Evolutionary conservation across 495 filamentous ascomycete genomes (phyloP).

Genomic region (Podospora sp.): DNA sequence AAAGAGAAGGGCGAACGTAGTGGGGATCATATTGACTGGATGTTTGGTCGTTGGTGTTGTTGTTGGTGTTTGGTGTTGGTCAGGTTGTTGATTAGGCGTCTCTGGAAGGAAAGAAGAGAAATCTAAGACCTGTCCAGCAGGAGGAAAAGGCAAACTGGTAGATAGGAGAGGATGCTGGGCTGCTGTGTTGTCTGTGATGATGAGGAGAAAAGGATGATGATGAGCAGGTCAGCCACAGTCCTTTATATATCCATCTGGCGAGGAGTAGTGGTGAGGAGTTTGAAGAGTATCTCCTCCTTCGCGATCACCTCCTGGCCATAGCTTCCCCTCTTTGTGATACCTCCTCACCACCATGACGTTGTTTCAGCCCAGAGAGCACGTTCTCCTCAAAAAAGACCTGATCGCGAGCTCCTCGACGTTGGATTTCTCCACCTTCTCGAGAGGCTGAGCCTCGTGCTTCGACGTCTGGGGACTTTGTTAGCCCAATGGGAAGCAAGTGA

Average conservation of each 20-base stretch:
- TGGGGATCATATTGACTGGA: constrained; percentile 26
- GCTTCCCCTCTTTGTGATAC: background rate
- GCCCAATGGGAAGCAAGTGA: background rate
- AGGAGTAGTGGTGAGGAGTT: background rate
- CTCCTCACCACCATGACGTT: background rate
- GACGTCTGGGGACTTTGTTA: background rate
- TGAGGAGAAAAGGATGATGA: background rate
- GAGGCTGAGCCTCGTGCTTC: background rate
- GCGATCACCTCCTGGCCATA: background rate
- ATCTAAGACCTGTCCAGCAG: constrained; percentile 39
- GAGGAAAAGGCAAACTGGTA: constrained; percentile 14
- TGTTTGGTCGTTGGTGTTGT: constrained; percentile 22
- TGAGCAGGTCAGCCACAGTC: background rate
- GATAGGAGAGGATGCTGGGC: background rate
- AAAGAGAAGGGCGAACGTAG: constrained; percentile 36
- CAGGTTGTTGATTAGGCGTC: constrained; percentile 3
- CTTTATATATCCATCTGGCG: background rate
- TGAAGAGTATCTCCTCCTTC: background rate
- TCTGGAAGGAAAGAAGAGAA: constrained; percentile 1
- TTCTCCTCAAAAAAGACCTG: background rate
- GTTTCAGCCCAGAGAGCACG: background rate
- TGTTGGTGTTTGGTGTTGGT: constrained; percentile 29
- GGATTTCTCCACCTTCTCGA: background rate
- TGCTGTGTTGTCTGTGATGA: background rate
- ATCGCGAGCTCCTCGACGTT: too few relatives aligned